A percentile compares a stretch with the other conserved stretches of the same genome.
These are phyloP conservation scores for Tetrastigma voinierianum DNA, from an alignment of 164 flowering plant genomes.

Conservation along the genomic window DNA sequence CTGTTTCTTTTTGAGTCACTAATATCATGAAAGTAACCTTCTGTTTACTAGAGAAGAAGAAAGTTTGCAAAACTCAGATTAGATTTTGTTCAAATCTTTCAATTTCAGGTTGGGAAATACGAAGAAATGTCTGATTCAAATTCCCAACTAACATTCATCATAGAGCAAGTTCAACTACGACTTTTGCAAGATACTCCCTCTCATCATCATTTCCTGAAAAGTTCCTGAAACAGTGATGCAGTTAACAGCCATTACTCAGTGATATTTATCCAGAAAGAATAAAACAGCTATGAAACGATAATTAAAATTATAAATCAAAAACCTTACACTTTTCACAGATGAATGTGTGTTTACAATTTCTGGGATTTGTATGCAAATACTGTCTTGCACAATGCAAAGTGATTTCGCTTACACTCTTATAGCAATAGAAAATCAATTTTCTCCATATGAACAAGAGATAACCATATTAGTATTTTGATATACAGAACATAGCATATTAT, in stretches of 20 bases:
- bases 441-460: too few species aligned
- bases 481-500: too few species aligned
- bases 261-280: not conserved
- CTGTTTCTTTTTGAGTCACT: constrained; percentile 52
- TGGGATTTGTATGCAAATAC: too few species aligned
- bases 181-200: constrained; percentile 89
- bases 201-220: constrained; percentile 58
- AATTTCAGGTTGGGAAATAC: constrained; percentile 78
- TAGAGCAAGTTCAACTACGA: constrained; percentile 88
- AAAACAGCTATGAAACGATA: not conserved
- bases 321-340: too few species aligned
- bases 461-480: too few species aligned
- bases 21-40: constrained; percentile 47
- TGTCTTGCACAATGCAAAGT: too few species aligned
- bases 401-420: too few species aligned
- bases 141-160: constrained; percentile 98
- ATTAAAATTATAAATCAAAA: too few species aligned
- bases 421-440: too few species aligned
- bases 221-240: constrained; percentile 1
- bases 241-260: constrained; percentile 1
- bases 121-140: constrained; percentile 79
- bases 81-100: constrained; percentile 61
- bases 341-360: too few species aligned
- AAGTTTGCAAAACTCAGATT: constrained; percentile 42
- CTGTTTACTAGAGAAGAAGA: constrained; percentile 48